phyloP scores from a whole-genome alignment of 495 filamentous ascomycete genomes.

The Trichoderma gamsii region DNA sequence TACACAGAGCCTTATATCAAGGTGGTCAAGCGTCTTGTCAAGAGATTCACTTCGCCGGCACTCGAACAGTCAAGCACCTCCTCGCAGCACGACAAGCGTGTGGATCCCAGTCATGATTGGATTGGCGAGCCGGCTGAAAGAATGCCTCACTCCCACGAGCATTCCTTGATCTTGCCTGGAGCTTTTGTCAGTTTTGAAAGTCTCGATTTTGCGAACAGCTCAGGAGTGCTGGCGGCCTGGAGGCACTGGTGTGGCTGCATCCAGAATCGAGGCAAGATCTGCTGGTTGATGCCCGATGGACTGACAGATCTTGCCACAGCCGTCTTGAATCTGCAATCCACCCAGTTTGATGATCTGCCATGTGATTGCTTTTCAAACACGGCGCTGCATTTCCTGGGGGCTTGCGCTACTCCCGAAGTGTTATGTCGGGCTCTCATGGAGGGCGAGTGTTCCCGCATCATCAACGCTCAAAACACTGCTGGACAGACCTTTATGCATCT shows the following conservation, averaged over 20 bases:
- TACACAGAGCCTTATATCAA: constrained; percentile 24
- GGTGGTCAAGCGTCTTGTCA: constrained; percentile 26
- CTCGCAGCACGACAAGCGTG: constrained; percentile 17
- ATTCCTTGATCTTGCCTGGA: constrained; percentile 28
- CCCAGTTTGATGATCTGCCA: neutral
- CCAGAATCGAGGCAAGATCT: too few relatives aligned
- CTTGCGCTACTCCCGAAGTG: constrained; percentile 24
- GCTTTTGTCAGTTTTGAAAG: constrained; percentile 31
- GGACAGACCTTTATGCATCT: constrained; percentile 46
- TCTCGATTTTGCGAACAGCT: neutral
- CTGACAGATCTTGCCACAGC: neutral
- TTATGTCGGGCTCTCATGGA: constrained; percentile 27
- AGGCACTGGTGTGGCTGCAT: too few relatives aligned
- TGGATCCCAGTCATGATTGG: neutral
- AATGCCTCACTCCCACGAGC: neutral
- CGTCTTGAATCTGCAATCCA: neutral
- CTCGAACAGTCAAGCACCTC: constrained; percentile 15
- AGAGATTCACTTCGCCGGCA: constrained; percentile 27
- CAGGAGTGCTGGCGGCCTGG: too few relatives aligned
- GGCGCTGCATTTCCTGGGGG: constrained; percentile 36
- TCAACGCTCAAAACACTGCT: constrained; percentile 31
- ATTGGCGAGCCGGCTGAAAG: neutral
- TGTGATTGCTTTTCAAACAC: constrained; percentile 41
- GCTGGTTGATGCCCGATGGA: neutral
- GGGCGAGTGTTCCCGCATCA: constrained; percentile 14